Evolutionary conservation across 2,329 filamentous ascomycete species (phyloP).

Genomic region (Ophiosphaerella korrae): DNA sequence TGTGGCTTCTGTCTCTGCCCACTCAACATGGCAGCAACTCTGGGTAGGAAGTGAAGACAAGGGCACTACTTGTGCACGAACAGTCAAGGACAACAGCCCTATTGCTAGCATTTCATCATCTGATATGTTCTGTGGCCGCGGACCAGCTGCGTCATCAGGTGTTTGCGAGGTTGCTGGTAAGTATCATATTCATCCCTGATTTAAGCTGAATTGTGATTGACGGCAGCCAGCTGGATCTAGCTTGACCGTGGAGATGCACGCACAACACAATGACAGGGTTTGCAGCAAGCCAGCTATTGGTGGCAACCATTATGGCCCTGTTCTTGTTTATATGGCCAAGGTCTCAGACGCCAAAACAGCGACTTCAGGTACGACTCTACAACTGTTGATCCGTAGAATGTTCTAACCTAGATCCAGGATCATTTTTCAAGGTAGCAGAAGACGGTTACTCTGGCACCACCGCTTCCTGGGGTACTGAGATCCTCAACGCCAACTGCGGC

Average conservation of each 20-base stretch:
- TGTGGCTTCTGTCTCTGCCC: slow-evolving; percentile 41
- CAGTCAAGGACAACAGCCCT: slow-evolving; percentile 44
- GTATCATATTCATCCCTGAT: neutral
- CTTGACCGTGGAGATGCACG: slow-evolving; percentile 47
- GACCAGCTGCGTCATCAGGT: slow-evolving; percentile 27
- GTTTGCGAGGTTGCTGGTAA: slow-evolving; percentile 44
- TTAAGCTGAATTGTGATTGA: slow-evolving; percentile 11
- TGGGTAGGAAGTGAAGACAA: slow-evolving; percentile 45
- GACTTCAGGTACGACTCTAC: slow-evolving; percentile 8
- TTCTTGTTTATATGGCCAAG: slow-evolving; percentile 47
- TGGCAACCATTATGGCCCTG: slow-evolving; percentile 47
- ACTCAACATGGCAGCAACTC: slow-evolving; percentile 47
- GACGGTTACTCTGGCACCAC: slow-evolving; percentile 45
- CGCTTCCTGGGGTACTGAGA: slow-evolving; percentile 45
- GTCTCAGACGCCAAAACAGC: slow-evolving; percentile 43
- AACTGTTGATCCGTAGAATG: too few relatives aligned
- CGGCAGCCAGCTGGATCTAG: slow-evolving; percentile 31
- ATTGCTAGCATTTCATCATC: slow-evolving; percentile 33
- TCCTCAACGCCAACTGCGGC: slow-evolving; percentile 47
- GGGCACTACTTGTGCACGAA: slow-evolving; percentile 33
- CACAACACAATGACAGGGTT: slow-evolving; percentile 38
- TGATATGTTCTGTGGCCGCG: slow-evolving; percentile 46
- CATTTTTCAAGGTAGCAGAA: slow-evolving; percentile 47
- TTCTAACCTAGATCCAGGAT: slow-evolving; percentile 5
- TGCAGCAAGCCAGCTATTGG: slow-evolving; percentile 44